These are phyloP conservation scores for Dactylellina parvicollis DNA, from an alignment of 2,329 filamentous ascomycete genomes.

Conservation along the genomic window DNA sequence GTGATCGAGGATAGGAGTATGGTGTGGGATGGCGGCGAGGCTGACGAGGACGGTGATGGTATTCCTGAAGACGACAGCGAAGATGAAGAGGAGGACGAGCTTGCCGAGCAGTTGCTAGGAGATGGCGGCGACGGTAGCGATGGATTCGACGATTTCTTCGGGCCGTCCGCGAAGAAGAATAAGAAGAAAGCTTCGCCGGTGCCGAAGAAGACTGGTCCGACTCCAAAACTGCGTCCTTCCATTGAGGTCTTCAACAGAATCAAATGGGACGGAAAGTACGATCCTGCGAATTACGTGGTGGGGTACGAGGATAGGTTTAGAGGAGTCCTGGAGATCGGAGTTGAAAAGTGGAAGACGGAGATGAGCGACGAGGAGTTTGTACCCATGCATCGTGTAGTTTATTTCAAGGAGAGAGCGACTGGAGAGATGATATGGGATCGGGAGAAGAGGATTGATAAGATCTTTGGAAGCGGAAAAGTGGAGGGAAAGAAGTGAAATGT, in stretches of 20 bases:
- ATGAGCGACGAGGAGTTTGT: slow-evolving; percentile 74
- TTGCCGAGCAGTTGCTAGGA: not conserved
- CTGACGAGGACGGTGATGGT: slow-evolving; percentile 43
- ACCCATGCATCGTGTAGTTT: slow-evolving; percentile 72
- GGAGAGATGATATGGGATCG: slow-evolving; percentile 69
- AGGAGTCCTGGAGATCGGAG: slow-evolving; percentile 67
- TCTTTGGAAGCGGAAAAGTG: slow-evolving; percentile 68
- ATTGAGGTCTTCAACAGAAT: slow-evolving; percentile 70
- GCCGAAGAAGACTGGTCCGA: slow-evolving; percentile 53
- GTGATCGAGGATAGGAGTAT: slow-evolving; percentile 50
- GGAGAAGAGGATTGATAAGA: slow-evolving; percentile 65
- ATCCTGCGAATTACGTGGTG: slow-evolving; percentile 68
- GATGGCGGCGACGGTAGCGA: not conserved
- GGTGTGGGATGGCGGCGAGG: slow-evolving; percentile 53
- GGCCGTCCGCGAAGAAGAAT: not conserved
- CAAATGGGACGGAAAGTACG: slow-evolving; percentile 69
- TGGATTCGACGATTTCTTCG: slow-evolving; percentile 31
- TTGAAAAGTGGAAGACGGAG: slow-evolving; percentile 70
- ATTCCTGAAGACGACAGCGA: slow-evolving; percentile 55
- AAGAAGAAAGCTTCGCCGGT: slow-evolving; percentile 13
- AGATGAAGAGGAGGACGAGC: slow-evolving; percentile 51
- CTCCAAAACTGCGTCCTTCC: slow-evolving; percentile 68
- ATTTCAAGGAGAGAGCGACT: slow-evolving; percentile 69
- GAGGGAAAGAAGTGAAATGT: slow-evolving; percentile 31
- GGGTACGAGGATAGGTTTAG: slow-evolving; percentile 72